Evolutionary conservation across 257 asterid species (phyloP).

Genomic region (Knoxia roxburghii): DNA sequence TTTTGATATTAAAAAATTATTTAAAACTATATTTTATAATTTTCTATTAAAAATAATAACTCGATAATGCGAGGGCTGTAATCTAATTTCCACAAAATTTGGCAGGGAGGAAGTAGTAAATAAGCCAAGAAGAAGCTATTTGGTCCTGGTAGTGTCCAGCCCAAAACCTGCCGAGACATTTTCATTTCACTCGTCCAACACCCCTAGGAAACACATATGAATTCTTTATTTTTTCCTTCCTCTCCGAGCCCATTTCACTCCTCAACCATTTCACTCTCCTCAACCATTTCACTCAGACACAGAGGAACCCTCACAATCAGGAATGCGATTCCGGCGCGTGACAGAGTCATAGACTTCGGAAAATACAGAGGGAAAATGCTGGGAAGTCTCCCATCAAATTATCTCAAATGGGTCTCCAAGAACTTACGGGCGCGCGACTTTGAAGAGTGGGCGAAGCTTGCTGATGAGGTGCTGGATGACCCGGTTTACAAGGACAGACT

Average conservation of each 20-base stretch:
- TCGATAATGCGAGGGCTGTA: too few relatives aligned
- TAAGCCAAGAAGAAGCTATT: too few relatives aligned
- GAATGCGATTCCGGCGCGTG: constrained; percentile 45
- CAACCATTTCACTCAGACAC: not conserved
- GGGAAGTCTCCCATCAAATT: constrained; percentile 71
- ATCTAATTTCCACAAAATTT: too few relatives aligned
- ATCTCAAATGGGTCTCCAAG: constrained; percentile 72
- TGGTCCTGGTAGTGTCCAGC: too few relatives aligned
- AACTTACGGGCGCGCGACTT: constrained; percentile 64
- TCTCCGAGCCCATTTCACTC: not conserved
- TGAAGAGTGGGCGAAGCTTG: constrained; percentile 72
- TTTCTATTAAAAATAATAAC: too few relatives aligned
- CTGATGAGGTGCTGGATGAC: constrained; percentile 70
- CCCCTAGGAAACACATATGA: too few relatives aligned
- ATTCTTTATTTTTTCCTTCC: constrained; percentile 1
- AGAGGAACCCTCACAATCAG: not conserved
- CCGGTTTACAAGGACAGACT: constrained; percentile 67
- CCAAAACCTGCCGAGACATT: too few relatives aligned
- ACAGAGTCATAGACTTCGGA: constrained; percentile 63
- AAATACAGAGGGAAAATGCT: constrained; percentile 71
- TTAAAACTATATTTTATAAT: too few relatives aligned
- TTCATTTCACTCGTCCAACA: too few relatives aligned
- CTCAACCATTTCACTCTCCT: constrained; percentile 12
- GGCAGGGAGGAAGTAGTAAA: too few relatives aligned
- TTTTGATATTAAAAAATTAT: too few relatives aligned